Evolutionary conservation across 495 filamentous ascomycete genomes (phyloP).

Genomic region (Tuber magnatum): DNA sequence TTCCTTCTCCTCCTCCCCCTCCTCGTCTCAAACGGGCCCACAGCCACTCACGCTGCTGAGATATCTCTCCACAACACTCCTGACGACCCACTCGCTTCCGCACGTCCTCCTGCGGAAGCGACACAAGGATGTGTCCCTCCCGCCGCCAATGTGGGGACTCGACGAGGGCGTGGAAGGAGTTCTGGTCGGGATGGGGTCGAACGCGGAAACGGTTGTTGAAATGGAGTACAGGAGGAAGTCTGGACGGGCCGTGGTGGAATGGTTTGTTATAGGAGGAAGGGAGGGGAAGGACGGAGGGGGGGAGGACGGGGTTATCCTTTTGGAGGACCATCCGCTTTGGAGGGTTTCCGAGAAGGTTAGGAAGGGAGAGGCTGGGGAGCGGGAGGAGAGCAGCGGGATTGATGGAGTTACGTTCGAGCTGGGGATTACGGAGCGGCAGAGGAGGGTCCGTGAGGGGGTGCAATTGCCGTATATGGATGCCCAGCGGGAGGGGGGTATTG

Average conservation of each 20-base stretch:
- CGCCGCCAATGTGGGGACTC: constrained; percentile 68
- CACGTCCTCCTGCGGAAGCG: constrained; percentile 62
- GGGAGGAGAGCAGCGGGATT: constrained; percentile 49
- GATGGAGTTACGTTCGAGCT: constrained; percentile 69
- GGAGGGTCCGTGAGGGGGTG: constrained; percentile 72
- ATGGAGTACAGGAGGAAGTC: constrained; percentile 78
- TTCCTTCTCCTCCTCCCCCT: constrained; percentile 43
- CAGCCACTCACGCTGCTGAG: constrained; percentile 54
- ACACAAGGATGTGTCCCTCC: constrained; percentile 61
- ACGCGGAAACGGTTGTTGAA: constrained; percentile 64
- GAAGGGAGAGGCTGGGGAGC: constrained; percentile 41
- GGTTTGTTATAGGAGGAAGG: constrained; percentile 58
- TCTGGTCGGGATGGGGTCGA: constrained; percentile 35
- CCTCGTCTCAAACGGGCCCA: constrained; percentile 46
- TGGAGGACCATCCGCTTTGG: constrained; percentile 72
- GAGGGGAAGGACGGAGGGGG: constrained; percentile 10
- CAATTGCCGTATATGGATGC: constrained; percentile 94
- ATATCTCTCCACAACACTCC: constrained; percentile 62
- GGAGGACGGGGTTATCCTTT: constrained; percentile 52
- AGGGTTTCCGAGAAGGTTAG: constrained; percentile 44
- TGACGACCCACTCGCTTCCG: constrained; percentile 55
- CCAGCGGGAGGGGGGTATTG: constrained; percentile 66
- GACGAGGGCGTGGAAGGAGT: constrained; percentile 54
- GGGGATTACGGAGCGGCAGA: constrained; percentile 82
- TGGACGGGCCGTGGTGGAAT: constrained; percentile 68